Evolutionary conservation across 2,329 filamentous ascomycete species (phyloP).

Genomic region (Elsinoe batatas): DNA sequence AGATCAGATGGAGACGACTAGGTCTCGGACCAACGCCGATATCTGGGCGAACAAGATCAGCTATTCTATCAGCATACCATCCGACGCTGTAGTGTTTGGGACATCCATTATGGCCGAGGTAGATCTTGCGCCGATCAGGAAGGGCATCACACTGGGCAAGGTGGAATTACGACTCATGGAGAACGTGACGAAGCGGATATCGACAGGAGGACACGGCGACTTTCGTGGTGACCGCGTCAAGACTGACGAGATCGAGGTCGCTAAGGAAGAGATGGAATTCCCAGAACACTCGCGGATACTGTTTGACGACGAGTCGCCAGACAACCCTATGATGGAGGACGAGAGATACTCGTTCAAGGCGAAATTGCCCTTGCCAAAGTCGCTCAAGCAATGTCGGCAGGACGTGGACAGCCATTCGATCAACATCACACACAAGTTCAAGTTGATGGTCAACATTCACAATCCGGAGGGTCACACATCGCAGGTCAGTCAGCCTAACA

Average conservation of each 20-base stretch:
- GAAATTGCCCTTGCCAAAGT: slow-evolving; percentile 63
- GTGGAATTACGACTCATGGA: slow-evolving; percentile 76
- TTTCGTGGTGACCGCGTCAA: slow-evolving; percentile 25
- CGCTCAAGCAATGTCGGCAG: slow-evolving; percentile 72
- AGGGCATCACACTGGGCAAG: slow-evolving; percentile 76
- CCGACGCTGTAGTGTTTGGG: slow-evolving; percentile 89
- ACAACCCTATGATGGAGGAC: slow-evolving; percentile 35
- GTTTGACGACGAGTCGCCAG: slow-evolving; percentile 30
- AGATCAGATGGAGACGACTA: slow-evolving; percentile 60
- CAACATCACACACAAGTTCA: slow-evolving; percentile 86
- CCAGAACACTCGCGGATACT: slow-evolving; percentile 27
- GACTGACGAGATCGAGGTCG: slow-evolving; percentile 29
- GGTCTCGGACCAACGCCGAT: slow-evolving; percentile 65
- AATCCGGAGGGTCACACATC: slow-evolving; percentile 94
- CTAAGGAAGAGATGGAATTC: slow-evolving; percentile 30
- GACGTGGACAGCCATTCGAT: slow-evolving; percentile 83
- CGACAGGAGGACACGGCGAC: slow-evolving; percentile 25
- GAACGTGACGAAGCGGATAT: slow-evolving; percentile 45
- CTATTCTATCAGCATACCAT: slow-evolving; percentile 86
- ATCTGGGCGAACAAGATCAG: slow-evolving; percentile 97
- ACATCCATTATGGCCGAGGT: slow-evolving; percentile 78
- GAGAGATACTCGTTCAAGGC: slow-evolving; percentile 52
- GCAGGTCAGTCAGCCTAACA: slow-evolving; percentile 40
- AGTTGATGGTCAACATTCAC: slow-evolving; percentile 79
- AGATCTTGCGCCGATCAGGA: slow-evolving; percentile 76